Evolutionary conservation across 1,139 yeast genomes (phyloP), one percentile per base, ranked within the genome.

Genomic region (Pneumocystis wakefieldiae): DNA sequence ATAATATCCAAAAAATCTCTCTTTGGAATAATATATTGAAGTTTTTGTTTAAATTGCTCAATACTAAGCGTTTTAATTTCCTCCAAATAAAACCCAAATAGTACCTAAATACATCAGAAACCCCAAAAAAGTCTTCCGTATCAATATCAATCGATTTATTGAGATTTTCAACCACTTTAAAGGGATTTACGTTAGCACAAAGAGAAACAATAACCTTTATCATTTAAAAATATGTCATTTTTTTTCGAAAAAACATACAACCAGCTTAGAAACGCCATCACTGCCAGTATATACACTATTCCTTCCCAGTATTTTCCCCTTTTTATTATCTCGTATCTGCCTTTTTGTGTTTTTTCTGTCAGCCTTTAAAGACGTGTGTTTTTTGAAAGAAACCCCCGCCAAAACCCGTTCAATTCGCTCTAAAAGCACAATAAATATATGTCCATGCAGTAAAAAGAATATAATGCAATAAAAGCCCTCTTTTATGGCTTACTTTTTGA

Each of bases 401-500:
- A 36, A 10, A 36, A 10, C 15, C 38, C 38, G 3, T 36, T 10
- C 29, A 28, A 28, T 28, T 28, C 29, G 29, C 29, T 28, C 29
- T 28, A 28, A 28, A 28, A 28, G 4, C 29, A 28, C 2, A 28
- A 36, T 37, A 14, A 37, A 37, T 14, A 37, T 17, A 17, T 17
- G 7, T 17, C 19, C 14, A 14, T 4, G 6, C 8, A 6, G 2
- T 7, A 35, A 37, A 17, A 37, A n/a, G 17, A 15, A 14, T n/a
- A 15, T 37, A 19, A 15, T n/a, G 4, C 2, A 17, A 17, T 15
- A 48, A 24, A 17, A 1, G 55, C 6, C 66, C 82, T 79, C 67
- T 87, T 86, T 73, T 89, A 91, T 70, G 90, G 74, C 63, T 90
- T 83, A 64, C 96, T 88, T 72, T 92, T 92, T n/a, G 95, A 82